These are phyloP conservation scores for Colletotrichum sp. DNA, from an alignment of 2,329 filamentous ascomycete species.

Conservation along the genomic window DNA sequence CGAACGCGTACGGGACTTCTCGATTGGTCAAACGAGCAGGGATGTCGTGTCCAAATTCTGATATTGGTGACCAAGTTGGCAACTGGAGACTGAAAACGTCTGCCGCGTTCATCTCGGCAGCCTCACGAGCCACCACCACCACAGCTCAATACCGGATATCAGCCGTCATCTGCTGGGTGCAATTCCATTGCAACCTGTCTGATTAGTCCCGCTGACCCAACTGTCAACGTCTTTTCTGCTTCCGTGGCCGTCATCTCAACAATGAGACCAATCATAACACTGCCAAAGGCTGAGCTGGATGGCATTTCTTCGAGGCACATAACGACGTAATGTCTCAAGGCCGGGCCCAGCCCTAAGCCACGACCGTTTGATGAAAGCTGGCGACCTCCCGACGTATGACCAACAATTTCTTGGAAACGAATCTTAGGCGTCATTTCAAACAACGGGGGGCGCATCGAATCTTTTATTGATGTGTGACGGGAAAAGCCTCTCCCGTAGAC, in stretches of 20 bases:
- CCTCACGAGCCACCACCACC: background rate
- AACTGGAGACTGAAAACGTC: background rate
- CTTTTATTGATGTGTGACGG: background rate
- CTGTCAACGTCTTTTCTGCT: background rate
- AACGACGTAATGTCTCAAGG: slow-evolving; percentile 7
- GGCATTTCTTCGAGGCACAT: background rate
- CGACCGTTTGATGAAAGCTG: background rate
- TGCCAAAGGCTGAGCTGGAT: background rate
- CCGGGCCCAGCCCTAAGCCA: slow-evolving; percentile 11
- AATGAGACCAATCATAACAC: background rate
- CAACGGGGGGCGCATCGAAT: background rate
- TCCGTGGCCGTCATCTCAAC: background rate
- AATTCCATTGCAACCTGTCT: background rate
- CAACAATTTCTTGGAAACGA: background rate
- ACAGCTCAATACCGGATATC: background rate
- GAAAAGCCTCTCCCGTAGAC: background rate
- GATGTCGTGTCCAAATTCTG: background rate
- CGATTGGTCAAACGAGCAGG: background rate
- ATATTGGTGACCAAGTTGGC: background rate
- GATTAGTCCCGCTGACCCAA: background rate
- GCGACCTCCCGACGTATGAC: background rate
- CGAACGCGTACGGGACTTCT: background rate
- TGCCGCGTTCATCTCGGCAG: slow-evolving; percentile 10
- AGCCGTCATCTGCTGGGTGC: background rate
- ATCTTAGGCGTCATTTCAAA: background rate